Evolutionary conservation across 2,329 filamentous ascomycete genomes (phyloP).

Genomic region (Fusarium paranaense): DNA sequence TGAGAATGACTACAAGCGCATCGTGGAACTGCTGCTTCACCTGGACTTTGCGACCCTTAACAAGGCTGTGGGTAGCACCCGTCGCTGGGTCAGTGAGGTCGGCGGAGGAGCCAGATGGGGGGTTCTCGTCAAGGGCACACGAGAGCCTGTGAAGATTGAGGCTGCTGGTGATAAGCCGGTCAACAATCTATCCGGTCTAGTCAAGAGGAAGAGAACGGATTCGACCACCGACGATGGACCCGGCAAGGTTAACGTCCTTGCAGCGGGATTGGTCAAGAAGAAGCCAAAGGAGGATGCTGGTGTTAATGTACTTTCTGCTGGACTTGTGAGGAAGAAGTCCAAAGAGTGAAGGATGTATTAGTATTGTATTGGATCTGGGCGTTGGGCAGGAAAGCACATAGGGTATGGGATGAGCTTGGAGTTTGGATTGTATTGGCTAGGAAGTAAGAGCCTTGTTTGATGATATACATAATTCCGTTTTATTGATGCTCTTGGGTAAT

Average conservation of each 20-base stretch:
- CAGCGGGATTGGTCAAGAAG: conserved; percentile 62
- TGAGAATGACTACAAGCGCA: conserved; percentile 73
- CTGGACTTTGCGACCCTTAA: conserved; percentile 78
- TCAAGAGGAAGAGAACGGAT: conserved; percentile 60
- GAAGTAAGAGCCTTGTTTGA: background rate
- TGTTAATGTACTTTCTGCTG: conserved; percentile 61
- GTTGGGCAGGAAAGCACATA: conserved; percentile 2
- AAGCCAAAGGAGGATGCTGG: conserved; percentile 59
- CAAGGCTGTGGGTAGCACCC: conserved; percentile 73
- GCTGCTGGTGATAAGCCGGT: conserved; percentile 40
- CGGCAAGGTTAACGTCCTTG: conserved; percentile 59
- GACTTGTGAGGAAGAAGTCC: conserved; percentile 68
- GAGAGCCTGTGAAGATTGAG: conserved; percentile 38
- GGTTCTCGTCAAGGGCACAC: conserved; percentile 59
- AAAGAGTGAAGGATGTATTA: conserved; percentile 51
- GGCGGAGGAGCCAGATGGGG: conserved; percentile 66
- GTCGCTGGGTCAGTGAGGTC: conserved; percentile 77
- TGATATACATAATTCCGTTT: background rate
- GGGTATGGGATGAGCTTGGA: conserved; percentile 20
- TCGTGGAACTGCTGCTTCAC: conserved; percentile 76
- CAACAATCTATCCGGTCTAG: conserved; percentile 62
- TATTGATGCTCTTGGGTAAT: background rate
- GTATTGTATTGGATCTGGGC: conserved; percentile 1
- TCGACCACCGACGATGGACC: conserved; percentile 31
- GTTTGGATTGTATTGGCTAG: conserved; percentile 30